A percentile compares a stretch with the other conserved stretches of the same genome.
Conservation (phyloP, 805 yeast genomes). For the Barnettozyma botsteinii region DNA sequence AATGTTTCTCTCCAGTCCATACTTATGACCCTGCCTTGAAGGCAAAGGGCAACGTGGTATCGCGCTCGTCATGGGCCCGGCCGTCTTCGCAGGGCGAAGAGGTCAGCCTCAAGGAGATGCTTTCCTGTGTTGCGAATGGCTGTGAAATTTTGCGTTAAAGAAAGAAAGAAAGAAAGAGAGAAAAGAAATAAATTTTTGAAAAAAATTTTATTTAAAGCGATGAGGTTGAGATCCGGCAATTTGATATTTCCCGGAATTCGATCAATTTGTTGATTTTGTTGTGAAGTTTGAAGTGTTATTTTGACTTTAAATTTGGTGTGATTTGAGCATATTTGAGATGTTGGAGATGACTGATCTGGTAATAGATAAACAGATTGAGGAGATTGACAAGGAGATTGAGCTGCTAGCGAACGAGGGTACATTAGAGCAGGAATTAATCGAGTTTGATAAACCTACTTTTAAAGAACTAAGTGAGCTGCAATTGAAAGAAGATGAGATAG, state of each 20-base stretch:
- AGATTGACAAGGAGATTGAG: slow-evolving; percentile 7
- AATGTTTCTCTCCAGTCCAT: slow-evolving; percentile 58
- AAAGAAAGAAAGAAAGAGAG: slow-evolving; percentile 7
- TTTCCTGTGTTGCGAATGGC: slow-evolving; percentile 51
- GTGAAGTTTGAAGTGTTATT: not conserved
- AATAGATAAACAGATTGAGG: slow-evolving; percentile 1
- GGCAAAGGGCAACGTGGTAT: slow-evolving; percentile 34
- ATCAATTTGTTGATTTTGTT: no score
- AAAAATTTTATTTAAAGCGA: not conserved
- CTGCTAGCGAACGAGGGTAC: slow-evolving; percentile 7
- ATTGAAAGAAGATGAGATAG: slow-evolving; percentile 14
- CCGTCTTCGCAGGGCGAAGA: slow-evolving; percentile 31
- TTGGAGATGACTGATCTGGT: not conserved
- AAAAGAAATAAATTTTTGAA: slow-evolving; percentile 1
- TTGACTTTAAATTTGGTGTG: not conserved
- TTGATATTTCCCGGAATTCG: not conserved
- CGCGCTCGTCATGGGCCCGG: slow-evolving; percentile 67
- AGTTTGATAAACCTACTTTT: slow-evolving; percentile 10
- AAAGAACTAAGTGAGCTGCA: slow-evolving; percentile 18
- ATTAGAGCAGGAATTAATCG: slow-evolving; percentile 10
- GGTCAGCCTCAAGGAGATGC: slow-evolving; percentile 69
- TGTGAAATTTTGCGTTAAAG: slow-evolving; percentile 55
- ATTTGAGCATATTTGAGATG: no score
- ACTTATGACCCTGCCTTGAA: slow-evolving; percentile 21
- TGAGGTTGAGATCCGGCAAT: not conserved